Evolutionary conservation across 1,284 basidiomycete genomes (phyloP).

Genomic region (Marasmius fiardii): DNA sequence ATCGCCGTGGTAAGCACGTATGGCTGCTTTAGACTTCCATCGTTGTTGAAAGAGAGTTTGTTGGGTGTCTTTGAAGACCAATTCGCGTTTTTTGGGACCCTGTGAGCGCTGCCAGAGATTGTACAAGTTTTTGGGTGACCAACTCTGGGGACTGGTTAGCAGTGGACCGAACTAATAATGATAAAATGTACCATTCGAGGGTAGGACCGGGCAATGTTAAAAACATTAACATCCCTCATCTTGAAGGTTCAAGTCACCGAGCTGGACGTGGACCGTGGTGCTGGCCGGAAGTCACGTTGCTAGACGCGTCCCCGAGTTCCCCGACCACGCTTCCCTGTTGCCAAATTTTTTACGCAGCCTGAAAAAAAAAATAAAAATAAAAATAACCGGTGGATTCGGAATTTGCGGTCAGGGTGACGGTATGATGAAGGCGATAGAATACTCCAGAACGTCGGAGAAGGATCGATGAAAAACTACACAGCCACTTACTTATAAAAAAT

Average conservation of each 20-base stretch:
- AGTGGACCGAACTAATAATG: not conserved
- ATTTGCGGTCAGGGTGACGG: not conserved
- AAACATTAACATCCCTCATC: constrained; percentile 45
- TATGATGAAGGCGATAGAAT: constrained; percentile 8
- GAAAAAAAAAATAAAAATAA: too few relatives aligned
- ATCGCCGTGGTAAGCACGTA: constrained; percentile 96
- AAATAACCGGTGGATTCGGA: too few relatives aligned
- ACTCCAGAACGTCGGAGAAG: constrained; percentile 11
- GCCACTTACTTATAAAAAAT: not conserved
- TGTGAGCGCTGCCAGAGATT: constrained; percentile 71
- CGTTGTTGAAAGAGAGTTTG: constrained; percentile 89
- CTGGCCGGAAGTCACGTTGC: not conserved
- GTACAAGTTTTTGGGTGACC: constrained; percentile 77
- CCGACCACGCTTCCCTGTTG: too few relatives aligned
- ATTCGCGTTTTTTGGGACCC: constrained; percentile 43
- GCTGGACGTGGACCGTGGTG: too few relatives aligned
- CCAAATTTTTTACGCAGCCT: too few relatives aligned
- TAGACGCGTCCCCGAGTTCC: too few relatives aligned
- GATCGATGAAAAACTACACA: constrained; percentile 6
- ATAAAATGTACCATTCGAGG: constrained; percentile 43
- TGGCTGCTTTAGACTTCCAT: constrained; percentile 87
- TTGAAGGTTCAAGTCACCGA: not conserved
- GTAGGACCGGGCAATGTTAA: constrained; percentile 38
- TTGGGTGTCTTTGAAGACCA: constrained; percentile 53
- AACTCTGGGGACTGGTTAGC: constrained; percentile 57